Evolutionary conservation across 2,329 filamentous ascomycete genomes (phyloP).

Genomic region (Ustulina deusta): DNA sequence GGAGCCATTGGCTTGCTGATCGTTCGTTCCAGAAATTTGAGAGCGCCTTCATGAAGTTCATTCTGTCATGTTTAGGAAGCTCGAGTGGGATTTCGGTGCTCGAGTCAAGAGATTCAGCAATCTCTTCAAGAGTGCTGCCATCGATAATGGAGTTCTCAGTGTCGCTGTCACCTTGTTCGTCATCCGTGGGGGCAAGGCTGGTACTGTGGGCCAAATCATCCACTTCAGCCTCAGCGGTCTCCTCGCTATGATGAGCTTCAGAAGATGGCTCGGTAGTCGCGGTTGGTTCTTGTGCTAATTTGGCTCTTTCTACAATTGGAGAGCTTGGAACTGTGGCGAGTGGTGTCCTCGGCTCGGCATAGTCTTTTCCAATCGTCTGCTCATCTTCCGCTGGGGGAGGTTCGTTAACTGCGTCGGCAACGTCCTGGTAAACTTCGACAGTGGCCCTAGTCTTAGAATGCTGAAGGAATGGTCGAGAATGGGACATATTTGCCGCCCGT

Average conservation of each 20-base stretch:
- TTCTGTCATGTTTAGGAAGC: conserved; percentile 91
- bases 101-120: conserved; percentile 72
- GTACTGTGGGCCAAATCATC: conserved; percentile 60
- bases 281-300: conserved; percentile 29
- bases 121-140: conserved; percentile 73
- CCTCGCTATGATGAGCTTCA: conserved; percentile 48
- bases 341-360: conserved; percentile 50
- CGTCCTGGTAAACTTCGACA: conserved; percentile 94
- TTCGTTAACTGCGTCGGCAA: conserved; percentile 91
- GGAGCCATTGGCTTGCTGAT: conserved; percentile 93
- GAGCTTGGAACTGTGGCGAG: conserved; percentile 37
- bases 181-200: conserved; percentile 73
- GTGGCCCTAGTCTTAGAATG: conserved; percentile 94
- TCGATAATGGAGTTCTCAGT: conserved; percentile 76
- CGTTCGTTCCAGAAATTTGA: conserved; percentile 99
- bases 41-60: conserved; percentile 92
- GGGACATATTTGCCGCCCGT: conserved; percentile 78
- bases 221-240: conserved; percentile 57
- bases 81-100: conserved; percentile 74
- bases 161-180: conserved; percentile 77
- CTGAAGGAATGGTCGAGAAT: conserved; percentile 83
- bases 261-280: conserved; percentile 41
- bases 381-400: conserved; percentile 76
- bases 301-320: conserved; percentile 29
- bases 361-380: conserved; percentile 53